Percentiles rank a stretch among this genome's conserved stretches.
phyloP scores from a whole-genome alignment of 192 early-diverging fungal genomes.

The Spizellomyces punctatus region DNA sequence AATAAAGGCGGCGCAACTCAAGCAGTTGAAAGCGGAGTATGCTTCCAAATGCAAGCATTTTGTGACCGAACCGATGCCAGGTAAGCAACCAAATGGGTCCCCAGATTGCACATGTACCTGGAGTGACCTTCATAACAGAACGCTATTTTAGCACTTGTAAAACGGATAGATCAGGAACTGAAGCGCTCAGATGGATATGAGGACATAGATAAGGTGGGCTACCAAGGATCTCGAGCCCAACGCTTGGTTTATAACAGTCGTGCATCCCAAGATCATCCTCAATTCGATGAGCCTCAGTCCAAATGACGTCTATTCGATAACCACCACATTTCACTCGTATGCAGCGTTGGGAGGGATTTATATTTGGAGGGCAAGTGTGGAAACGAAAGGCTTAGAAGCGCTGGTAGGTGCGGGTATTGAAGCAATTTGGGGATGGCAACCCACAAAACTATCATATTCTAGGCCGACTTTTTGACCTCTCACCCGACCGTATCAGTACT shows the following conservation, averaged over 20 bases:
- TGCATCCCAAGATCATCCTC: constrained; percentile 35
- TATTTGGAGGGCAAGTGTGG: constrained; percentile 35
- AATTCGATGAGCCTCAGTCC: constrained; percentile 24
- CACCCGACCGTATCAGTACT: constrained; percentile 37
- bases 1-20: constrained; percentile 1
- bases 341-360: constrained; percentile 31
- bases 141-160: constrained; percentile 12
- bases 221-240: background rate
- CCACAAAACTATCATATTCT: too few species aligned
- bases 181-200: constrained; percentile 27
- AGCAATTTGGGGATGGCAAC: too few species aligned
- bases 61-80: constrained; percentile 40
- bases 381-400: constrained; percentile 36
- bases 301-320: constrained; percentile 40
- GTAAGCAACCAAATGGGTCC: background rate
- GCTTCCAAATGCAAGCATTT: constrained; percentile 41
- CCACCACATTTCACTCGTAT: constrained; percentile 40
- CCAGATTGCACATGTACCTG: background rate
- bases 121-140: background rate
- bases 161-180: constrained; percentile 38
- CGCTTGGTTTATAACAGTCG: background rate
- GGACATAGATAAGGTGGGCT: constrained; percentile 45
- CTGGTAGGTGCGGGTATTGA: constrained; percentile 14
- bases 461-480: constrained; percentile 32
- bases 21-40: constrained; percentile 23